Percentiles rank a stretch among this genome's conserved stretches.
Evolutionary conservation across 108 stramenopile species (phyloP).

Genomic region (Chaetoceros tenuissimus): DNA sequence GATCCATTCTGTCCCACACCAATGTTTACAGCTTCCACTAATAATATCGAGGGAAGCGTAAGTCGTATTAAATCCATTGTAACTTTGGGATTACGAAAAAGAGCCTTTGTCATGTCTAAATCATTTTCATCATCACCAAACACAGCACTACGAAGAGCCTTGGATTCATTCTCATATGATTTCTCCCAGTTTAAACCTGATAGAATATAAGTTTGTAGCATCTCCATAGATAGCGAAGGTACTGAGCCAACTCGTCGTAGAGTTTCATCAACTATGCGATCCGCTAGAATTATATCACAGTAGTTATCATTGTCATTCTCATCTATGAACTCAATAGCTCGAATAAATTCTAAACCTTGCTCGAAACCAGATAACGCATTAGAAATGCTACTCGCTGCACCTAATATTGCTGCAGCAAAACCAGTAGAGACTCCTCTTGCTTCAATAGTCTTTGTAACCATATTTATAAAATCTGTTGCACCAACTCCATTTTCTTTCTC

Average conservation of each 20-base stretch:
- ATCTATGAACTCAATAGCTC: conserved; percentile 13
- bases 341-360: conserved; percentile 36
- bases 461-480: conserved; percentile 7
- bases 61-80: conserved; percentile 22
- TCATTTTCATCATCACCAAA: conserved; percentile 1
- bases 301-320: neutral
- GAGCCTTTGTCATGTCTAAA: conserved; percentile 9
- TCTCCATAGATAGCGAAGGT: conserved; percentile 8
- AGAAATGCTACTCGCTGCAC: conserved; percentile 18
- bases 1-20: neutral
- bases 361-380: conserved; percentile 25
- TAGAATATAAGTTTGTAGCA: neutral
- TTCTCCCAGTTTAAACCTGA: conserved; percentile 2
- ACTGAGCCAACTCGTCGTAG: conserved; percentile 20
- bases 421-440: conserved; percentile 22
- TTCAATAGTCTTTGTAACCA: conserved; percentile 15
- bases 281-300: conserved; percentile 32
- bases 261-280: conserved; percentile 34
- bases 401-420: conserved; percentile 24
- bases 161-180: conserved; percentile 6
- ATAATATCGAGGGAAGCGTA: conserved; percentile 14
- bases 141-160: neutral
- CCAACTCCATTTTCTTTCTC: conserved; percentile 1
- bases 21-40: conserved; percentile 3
- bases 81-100: conserved; percentile 23